Percentiles rank a stretch among this genome's conserved stretches.
These are phyloP conservation scores for Delonix regia DNA, from an alignment of 306 rosid genomes.

Conservation along the genomic window DNA sequence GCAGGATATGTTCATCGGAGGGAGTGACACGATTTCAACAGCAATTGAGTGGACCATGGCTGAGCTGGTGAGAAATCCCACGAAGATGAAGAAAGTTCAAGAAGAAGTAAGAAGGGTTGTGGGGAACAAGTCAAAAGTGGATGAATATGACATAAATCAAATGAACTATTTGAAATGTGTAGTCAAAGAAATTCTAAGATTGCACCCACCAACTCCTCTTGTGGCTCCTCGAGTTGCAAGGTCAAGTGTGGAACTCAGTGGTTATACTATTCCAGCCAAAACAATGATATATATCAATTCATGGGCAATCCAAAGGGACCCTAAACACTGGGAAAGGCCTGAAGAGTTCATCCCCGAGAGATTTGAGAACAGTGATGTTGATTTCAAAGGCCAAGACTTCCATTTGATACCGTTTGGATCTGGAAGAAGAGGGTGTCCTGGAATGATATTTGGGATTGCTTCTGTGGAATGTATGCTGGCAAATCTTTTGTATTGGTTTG, in stretches of 20 bases:
- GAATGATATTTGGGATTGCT: slow-evolving; percentile 29
- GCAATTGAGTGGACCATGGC: slow-evolving; percentile 55
- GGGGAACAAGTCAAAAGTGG: slow-evolving; percentile 43
- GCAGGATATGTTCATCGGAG: slow-evolving; percentile 65
- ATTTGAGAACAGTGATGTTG: slow-evolving; percentile 22
- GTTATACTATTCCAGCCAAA: slow-evolving; percentile 44
- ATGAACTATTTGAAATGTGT: slow-evolving; percentile 61
- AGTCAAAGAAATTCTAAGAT: slow-evolving; percentile 54
- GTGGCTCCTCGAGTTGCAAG: slow-evolving; percentile 43
- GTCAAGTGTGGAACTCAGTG: slow-evolving; percentile 27
- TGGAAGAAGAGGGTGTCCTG: slow-evolving; percentile 46
- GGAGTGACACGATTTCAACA: slow-evolving; percentile 42
- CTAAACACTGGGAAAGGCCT: slow-evolving; percentile 32
- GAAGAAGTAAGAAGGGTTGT: slow-evolving; percentile 61
- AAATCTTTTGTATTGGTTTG: slow-evolving; percentile 46
- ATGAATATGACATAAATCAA: slow-evolving; percentile 37
- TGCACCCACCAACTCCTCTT: slow-evolving; percentile 53
- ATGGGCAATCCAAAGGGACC: slow-evolving; percentile 56
- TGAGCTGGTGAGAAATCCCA: slow-evolving; percentile 52
- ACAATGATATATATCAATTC: slow-evolving; percentile 45
- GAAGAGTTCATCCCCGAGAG: slow-evolving; percentile 43
- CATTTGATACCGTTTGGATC: slow-evolving; percentile 36
- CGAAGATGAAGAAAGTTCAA: slow-evolving; percentile 54
- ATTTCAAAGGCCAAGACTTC: slow-evolving; percentile 18
- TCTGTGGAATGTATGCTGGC: slow-evolving; percentile 38